Base-by-base conservation (phyloP, 1,284 basidiomycete species). In the Ganoderma meredithae region DNA sequence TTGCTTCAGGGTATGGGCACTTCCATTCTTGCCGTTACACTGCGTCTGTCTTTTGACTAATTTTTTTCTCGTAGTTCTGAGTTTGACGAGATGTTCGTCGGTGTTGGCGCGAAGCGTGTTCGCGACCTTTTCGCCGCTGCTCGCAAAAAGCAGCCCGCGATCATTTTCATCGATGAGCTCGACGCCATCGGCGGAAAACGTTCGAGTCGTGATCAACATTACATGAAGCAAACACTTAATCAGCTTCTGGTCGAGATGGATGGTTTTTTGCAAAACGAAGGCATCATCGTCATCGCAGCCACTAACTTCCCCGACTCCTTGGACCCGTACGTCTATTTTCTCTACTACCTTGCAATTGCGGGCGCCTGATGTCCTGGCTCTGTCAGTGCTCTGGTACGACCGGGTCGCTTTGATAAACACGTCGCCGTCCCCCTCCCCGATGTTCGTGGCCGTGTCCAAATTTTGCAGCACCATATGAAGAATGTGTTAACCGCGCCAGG, bases 61-160 rank as follows among this genome's bases (percentile, higher is more conserved):
- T 8, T 17, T 53, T 53, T 22, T 39, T 52, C 59, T 25, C 80
- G 19, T 70, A 96, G 95, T 17, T 97, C 96, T 60, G 96, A 98
- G 77, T 98, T 99, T 73, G 98, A 99, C 79, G 97, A 99, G 79
- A 97, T 98, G 91, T 96, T 95, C 78, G 96, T 98, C 64, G 96
- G 96, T 67, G 95, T 97, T 60, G 96, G 96, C 68, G 97, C 98
- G 40, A 97, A 98, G 80, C 92, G 98, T 36, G 95, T 99, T 40
- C 90, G 98, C 47, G 98, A 99, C 73, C 89, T 99, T 9, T 99
- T 99, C 76, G 92, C 94, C 31, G 91, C 96, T 12, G 98, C 98
- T 22, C 90, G 96, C 69, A 97, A 98, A 82, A 95, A 96, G 78
- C 90, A 97, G 68, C 97, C 98, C 2, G 95, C 91, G 64, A 97